Conservation (phyloP, 1,139 yeast species). For the Debaryomycetaceae sp. region DNA sequence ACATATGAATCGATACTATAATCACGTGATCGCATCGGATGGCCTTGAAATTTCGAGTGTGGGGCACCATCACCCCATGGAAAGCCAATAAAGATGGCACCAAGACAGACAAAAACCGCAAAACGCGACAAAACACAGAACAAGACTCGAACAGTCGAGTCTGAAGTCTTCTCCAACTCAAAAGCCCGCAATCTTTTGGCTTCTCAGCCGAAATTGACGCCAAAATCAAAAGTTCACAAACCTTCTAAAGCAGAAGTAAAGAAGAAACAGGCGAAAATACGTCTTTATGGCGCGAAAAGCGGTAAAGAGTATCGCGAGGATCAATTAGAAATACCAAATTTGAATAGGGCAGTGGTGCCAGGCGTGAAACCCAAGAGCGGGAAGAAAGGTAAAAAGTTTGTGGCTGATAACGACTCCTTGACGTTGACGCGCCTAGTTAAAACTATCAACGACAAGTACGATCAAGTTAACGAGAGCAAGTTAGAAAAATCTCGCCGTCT, state of each 20-base stretch:
- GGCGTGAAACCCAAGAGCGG: slow-evolving; percentile 72
- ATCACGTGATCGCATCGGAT: slow-evolving; percentile 7
- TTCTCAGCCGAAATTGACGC: slow-evolving; percentile 52
- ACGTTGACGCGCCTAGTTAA: slow-evolving; percentile 59
- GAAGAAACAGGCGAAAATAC: slow-evolving; percentile 52
- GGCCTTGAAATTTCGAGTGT: background rate
- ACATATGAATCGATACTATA: slow-evolving; percentile 1
- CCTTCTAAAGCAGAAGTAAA: slow-evolving; percentile 44
- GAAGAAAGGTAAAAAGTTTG: slow-evolving; percentile 88
- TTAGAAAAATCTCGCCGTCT: slow-evolving; percentile 80
- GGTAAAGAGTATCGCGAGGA: slow-evolving; percentile 62
- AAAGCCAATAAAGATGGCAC: slow-evolving; percentile 30
- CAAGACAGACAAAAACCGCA: slow-evolving; percentile 48
- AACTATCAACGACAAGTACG: slow-evolving; percentile 74
- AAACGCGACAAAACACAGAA: slow-evolving; percentile 45
- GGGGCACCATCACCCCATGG: no score
- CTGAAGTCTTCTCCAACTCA: slow-evolving; percentile 57
- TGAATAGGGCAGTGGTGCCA: slow-evolving; percentile 77
- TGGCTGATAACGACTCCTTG: slow-evolving; percentile 59
- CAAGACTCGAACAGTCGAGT: slow-evolving; percentile 44
- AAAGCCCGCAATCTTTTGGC: slow-evolving; percentile 56
- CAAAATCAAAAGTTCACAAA: slow-evolving; percentile 44
- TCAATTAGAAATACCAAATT: slow-evolving; percentile 65
- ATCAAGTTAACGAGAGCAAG: slow-evolving; percentile 77
- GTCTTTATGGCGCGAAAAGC: slow-evolving; percentile 62